phyloP scores from a whole-genome alignment of 2,329 filamentous ascomycete genomes.

The Trichoderma cornu-damae region DNA sequence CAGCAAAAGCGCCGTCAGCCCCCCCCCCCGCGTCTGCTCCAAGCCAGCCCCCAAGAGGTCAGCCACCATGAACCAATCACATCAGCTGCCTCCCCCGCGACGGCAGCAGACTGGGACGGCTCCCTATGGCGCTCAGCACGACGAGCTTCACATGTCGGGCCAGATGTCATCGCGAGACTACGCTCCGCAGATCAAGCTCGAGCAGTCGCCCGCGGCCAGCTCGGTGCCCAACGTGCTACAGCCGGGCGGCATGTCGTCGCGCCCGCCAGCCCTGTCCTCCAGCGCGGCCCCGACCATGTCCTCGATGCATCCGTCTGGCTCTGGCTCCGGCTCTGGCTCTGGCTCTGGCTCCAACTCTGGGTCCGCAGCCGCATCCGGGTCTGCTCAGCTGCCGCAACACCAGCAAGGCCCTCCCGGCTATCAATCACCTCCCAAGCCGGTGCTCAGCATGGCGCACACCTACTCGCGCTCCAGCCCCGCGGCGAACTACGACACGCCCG shows the following conservation, averaged over 20 bases:
- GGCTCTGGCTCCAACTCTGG: conserved; percentile 17
- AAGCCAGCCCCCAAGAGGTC: conserved; percentile 10
- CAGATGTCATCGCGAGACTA: conserved; percentile 47
- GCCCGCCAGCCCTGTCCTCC: conserved; percentile 35
- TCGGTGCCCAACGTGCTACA: conserved; percentile 55
- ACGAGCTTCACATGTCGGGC: conserved; percentile 52
- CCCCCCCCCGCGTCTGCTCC: not conserved
- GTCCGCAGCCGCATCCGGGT: conserved; percentile 31
- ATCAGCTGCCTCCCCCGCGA: conserved; percentile 33
- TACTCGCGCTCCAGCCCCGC: conserved; percentile 84
- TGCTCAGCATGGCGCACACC: conserved; percentile 61
- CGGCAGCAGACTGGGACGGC: conserved; percentile 26
- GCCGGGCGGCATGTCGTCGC: conserved; percentile 45
- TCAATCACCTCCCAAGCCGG: conserved; percentile 60
- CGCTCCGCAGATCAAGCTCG: conserved; percentile 49
- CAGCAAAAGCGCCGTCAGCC: conserved; percentile 3
- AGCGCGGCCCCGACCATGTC: conserved; percentile 44
- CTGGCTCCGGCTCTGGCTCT: conserved; percentile 23
- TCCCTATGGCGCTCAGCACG: conserved; percentile 35
- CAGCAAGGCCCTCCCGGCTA: conserved; percentile 47
- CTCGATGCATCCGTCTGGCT: conserved; percentile 40
- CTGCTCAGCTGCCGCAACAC: conserved; percentile 23
- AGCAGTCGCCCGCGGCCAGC: conserved; percentile 39
- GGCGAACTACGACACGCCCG: conserved; percentile 48
- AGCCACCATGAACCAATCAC: conserved; percentile 39